Evolutionary conservation across 225 moss, liverwort and hornwort genomes (phyloP).

Genomic region (Marchantia paleacea): DNA sequence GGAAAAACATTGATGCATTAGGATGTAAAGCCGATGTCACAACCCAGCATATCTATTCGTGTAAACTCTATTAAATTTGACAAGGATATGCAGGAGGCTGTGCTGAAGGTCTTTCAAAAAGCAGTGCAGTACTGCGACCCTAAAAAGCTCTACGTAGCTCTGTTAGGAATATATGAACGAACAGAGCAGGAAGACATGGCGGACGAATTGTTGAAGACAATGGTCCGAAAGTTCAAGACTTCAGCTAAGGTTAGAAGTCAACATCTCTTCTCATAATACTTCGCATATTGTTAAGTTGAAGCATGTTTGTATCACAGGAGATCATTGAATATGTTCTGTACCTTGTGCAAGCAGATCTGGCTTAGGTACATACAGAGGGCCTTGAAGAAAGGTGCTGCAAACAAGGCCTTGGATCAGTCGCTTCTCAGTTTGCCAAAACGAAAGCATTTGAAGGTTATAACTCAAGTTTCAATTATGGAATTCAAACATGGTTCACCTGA

Average conservation of each 20-base stretch:
- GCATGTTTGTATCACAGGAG: not conserved
- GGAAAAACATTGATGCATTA: too few relatives aligned
- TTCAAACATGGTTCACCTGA: slow-evolving; percentile 84
- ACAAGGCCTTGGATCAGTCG: slow-evolving; percentile 71
- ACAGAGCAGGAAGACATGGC: slow-evolving; percentile 76
- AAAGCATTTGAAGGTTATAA: slow-evolving; percentile 91
- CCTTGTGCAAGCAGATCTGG: slow-evolving; percentile 60
- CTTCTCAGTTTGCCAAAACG: slow-evolving; percentile 79
- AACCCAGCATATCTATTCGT: too few relatives aligned
- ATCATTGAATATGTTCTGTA: not conserved
- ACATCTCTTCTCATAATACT: not conserved
- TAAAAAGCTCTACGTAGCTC: slow-evolving; percentile 79
- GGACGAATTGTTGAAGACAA: slow-evolving; percentile 78
- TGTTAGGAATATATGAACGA: slow-evolving; percentile 80
- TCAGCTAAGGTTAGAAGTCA: slow-evolving; percentile 70
- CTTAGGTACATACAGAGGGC: slow-evolving; percentile 69
- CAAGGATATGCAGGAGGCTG: slow-evolving; percentile 61
- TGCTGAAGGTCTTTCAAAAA: slow-evolving; percentile 70
- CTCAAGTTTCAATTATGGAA: slow-evolving; percentile 82
- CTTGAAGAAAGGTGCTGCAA: slow-evolving; percentile 61
- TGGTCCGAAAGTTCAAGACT: slow-evolving; percentile 87
- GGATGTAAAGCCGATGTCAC: too few relatives aligned
- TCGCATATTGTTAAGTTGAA: not conserved
- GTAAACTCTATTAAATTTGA: not conserved
- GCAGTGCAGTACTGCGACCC: slow-evolving; percentile 80